Base-by-base conservation (phyloP, 768 basidiomycete genomes). In the Tricholoma flavovirens region DNA sequence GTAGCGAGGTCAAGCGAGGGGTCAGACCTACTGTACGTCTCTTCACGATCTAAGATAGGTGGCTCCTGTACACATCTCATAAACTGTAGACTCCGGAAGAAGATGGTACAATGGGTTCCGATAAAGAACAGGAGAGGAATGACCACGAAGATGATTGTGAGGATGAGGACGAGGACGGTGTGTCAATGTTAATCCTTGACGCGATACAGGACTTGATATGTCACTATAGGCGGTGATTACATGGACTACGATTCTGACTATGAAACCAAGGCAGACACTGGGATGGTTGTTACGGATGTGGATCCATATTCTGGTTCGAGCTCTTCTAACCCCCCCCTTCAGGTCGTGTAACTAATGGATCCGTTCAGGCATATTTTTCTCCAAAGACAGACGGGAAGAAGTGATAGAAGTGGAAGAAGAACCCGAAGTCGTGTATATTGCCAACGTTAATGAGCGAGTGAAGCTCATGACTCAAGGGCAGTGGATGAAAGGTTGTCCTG, bases 401-500 rank as follows among this genome's bases (percentile, higher is more conserved):
- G 88, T 95, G 35, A 91, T 95, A 48, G 93, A 97, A 73, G 83
- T 94, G 1, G 88, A 94, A 65, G 93, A 94, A 71, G 80, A 86
- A 49, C 79, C 86, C 6, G 86, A 88, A 67, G 67, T 73, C 11
- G 72, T 72, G 15, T 58, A 67, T 38, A 66, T 89, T 30, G 68
- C 74, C 15, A 74, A 68, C 55, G 60, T 66, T 7, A 71, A 69
- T 38, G 79, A 83, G 55, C 70, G 70, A 15, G 76, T 84, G 30
- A 82, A 82, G 60, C 72, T 94, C 38, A 84, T 96, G 81, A 86
- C 86, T 19, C 89, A 91, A 69, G 91, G 90, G 24, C 86, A 94
- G 66, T 97, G 93, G 93, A 97, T 97, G 94, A 91, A 90, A 67
- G 94, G 94, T 17, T 97, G 94, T 70, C 93, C 94, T 0, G 93